A percentile compares a stretch with the other conserved stretches of the same genome.
Evolutionary conservation across 2,329 filamentous ascomycete species (phyloP).

Genomic region (Botryotinia narcissicola): DNA sequence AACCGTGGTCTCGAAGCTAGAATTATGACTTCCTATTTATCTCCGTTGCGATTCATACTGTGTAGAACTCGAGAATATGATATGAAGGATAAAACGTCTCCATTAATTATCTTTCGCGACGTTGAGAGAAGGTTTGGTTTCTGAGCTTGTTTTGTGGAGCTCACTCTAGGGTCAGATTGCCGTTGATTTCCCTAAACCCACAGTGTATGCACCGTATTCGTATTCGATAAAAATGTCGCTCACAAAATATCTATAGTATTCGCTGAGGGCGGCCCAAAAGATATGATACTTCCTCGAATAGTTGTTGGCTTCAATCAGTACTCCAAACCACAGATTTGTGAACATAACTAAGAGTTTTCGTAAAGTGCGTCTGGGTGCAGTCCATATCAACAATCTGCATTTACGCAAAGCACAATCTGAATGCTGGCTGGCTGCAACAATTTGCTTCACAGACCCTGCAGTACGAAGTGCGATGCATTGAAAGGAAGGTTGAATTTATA

Average conservation of each 20-base stretch:
- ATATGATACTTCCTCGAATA: neutral
- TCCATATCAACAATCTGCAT: neutral
- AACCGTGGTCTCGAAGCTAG: no score
- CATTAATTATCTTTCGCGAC: neutral
- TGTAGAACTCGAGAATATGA: neutral
- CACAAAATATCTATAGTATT: neutral
- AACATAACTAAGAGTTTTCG: neutral
- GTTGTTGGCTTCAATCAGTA: neutral
- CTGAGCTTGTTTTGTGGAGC: slow-evolving; percentile 5
- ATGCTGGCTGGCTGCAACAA: neutral
- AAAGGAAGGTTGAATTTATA: neutral
- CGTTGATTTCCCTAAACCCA: neutral
- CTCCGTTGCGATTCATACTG: neutral
- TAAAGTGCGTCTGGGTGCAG: no score
- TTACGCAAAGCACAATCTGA: neutral
- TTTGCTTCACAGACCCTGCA: neutral
- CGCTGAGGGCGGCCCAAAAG: neutral
- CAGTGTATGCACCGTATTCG: neutral
- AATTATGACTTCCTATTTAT: neutral
- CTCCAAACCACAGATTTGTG: neutral
- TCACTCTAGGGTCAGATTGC: neutral
- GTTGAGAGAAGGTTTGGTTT: neutral
- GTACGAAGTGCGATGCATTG: neutral
- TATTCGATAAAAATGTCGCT: neutral
- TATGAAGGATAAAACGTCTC: neutral